Conservation (phyloP, 495 filamentous ascomycete species). For the Trichoderma reesei region DNA sequence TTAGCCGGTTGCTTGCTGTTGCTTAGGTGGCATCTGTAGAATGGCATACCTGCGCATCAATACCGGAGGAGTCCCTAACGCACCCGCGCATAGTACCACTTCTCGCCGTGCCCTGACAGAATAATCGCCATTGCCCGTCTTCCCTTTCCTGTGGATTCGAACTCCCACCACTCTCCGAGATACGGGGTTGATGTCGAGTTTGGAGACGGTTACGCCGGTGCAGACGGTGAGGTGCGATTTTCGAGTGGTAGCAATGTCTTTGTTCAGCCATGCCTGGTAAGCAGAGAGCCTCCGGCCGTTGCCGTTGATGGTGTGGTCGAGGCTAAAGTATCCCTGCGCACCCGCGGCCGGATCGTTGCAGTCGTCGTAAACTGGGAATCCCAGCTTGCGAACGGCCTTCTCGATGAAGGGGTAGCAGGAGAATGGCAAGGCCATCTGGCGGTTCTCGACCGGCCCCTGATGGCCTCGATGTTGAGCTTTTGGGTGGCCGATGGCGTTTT, state of each 20-base stretch:
- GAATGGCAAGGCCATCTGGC: background rate
- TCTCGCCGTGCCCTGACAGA: slow-evolving; percentile 17
- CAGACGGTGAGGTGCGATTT: slow-evolving; percentile 16
- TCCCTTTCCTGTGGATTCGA: slow-evolving; percentile 5
- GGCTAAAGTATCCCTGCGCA: slow-evolving; percentile 17
- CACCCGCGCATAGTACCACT: slow-evolving; percentile 19
- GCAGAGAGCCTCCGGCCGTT: slow-evolving; percentile 16
- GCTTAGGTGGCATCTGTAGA: too few relatives aligned
- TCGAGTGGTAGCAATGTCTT: slow-evolving; percentile 12
- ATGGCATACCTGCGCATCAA: slow-evolving; percentile 14
- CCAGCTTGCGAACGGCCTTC: slow-evolving; percentile 12
- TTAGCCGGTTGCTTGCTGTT: too few relatives aligned
- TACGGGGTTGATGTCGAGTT: slow-evolving; percentile 13
- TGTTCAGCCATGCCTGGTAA: slow-evolving; percentile 16
- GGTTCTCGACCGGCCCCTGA: slow-evolving; percentile 8
- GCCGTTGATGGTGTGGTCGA: slow-evolving; percentile 19
- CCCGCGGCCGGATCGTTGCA: slow-evolving; percentile 14
- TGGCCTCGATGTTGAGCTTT: slow-evolving; percentile 15
- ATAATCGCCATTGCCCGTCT: slow-evolving; percentile 9
- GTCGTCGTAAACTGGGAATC: slow-evolving; percentile 15
- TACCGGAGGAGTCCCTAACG: slow-evolving; percentile 18
- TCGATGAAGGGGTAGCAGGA: slow-evolving; percentile 11
- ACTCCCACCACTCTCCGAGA: slow-evolving; percentile 14
- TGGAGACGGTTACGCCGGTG: slow-evolving; percentile 18
- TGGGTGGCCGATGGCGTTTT: slow-evolving; percentile 15